Conservation (phyloP, 2,329 filamentous ascomycete species). For the Trichothecium sympodiale region DNA sequence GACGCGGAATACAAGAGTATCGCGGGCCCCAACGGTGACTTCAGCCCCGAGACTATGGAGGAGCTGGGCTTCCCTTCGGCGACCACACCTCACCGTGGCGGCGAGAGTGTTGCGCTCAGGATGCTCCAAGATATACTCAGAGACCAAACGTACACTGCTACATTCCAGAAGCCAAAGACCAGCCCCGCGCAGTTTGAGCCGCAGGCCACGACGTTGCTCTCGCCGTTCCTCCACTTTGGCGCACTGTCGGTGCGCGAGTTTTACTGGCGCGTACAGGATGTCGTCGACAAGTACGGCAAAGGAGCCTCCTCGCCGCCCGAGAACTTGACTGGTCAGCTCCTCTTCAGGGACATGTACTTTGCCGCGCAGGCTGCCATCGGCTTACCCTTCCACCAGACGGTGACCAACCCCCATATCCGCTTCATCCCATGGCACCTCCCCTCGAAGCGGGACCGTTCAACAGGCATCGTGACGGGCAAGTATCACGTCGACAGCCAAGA, state of each 20-base stretch:
- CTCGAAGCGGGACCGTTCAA: conserved; percentile 37
- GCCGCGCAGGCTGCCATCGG: conserved; percentile 62
- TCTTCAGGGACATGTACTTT: conserved; percentile 80
- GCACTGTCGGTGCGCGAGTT: conserved; percentile 59
- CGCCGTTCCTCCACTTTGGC: conserved; percentile 65
- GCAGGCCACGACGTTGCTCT: conserved; percentile 62
- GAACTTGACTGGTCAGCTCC: conserved; percentile 60
- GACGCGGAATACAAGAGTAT: conserved; percentile 50
- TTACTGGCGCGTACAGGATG: conserved; percentile 59
- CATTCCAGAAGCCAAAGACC: conserved; percentile 66
- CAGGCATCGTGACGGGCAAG: conserved; percentile 39
- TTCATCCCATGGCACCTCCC: conserved; percentile 73
- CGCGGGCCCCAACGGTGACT: conserved; percentile 57
- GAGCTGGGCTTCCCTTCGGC: conserved; percentile 58
- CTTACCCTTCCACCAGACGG: conserved; percentile 50
- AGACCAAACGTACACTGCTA: conserved; percentile 56
- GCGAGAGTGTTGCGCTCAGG: conserved; percentile 54
- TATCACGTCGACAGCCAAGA: conserved; percentile 53
- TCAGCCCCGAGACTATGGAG: conserved; percentile 57
- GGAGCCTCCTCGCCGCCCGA: conserved; percentile 51
- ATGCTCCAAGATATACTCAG: conserved; percentile 47
- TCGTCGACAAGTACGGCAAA: conserved; percentile 44
- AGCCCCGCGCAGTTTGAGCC: conserved; percentile 64
- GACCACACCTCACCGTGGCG: conserved; percentile 57
- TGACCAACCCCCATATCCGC: conserved; percentile 54